A percentile compares a stretch with the other conserved stretches of the same genome.
Conservation (phyloP, 768 basidiomycete genomes). For the Chiua virens region DNA sequence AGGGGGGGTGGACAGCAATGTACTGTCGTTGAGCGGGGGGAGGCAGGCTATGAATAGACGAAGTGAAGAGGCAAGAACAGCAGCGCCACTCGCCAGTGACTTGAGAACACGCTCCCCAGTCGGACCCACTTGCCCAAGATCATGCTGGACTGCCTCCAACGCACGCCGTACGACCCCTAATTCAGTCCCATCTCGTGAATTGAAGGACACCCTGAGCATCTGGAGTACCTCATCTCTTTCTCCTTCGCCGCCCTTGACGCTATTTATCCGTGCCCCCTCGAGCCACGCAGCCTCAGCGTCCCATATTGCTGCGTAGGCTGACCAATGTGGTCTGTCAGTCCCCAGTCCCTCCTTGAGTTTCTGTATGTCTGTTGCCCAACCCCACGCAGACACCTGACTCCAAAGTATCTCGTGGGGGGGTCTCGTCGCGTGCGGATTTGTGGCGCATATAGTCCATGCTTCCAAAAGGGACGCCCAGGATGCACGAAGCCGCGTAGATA, state of each 20-base stretch:
- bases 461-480: slow-evolving; percentile 63
- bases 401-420: slow-evolving; percentile 87
- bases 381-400: slow-evolving; percentile 82
- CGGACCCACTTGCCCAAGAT: slow-evolving; percentile 14
- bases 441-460: slow-evolving; percentile 78
- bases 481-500: slow-evolving; percentile 31
- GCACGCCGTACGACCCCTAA: slow-evolving; percentile 37
- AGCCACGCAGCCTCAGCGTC: slow-evolving; percentile 60
- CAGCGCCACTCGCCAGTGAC: slow-evolving; percentile 36
- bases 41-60: slow-evolving; percentile 67
- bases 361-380: slow-evolving; percentile 64
- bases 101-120: slow-evolving; percentile 3
- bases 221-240: slow-evolving; percentile 50
- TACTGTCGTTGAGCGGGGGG: slow-evolving; percentile 40
- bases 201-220: slow-evolving; percentile 41
- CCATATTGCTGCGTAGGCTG: slow-evolving; percentile 39
- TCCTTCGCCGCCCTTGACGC: slow-evolving; percentile 58
- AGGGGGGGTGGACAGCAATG: slow-evolving; percentile 48
- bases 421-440: slow-evolving; percentile 87
- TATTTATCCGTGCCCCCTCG: slow-evolving; percentile 76
- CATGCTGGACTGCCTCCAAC: slow-evolving; percentile 34
- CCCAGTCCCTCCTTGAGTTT: slow-evolving; percentile 38
- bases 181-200: slow-evolving; percentile 30
- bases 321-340: slow-evolving; percentile 22
- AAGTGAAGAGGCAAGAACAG: slow-evolving; percentile 45